Conservation (phyloP, 345 rosid species). For the thale cress (Arabidopsis thaliana) region TAIR10.1 NC_003070.9:11423501-11424000, state of each 20-base stretch:
- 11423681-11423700: not conserved
- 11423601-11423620: not conserved
- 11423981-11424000: conserved; percentile 14
- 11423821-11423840: not conserved
- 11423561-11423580: not conserved
- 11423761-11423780: not conserved
- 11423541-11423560: not conserved
- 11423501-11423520: not conserved
- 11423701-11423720: conserved; percentile 18
- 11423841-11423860: conserved; percentile 2
- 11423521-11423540: not conserved
- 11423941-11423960: not conserved
- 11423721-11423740: not conserved
- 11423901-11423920: not conserved
- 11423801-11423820: conserved; percentile 23
- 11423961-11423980: not conserved
- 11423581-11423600: not conserved
- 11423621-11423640: too few species aligned
- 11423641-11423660: too few species aligned
- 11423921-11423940: conserved; percentile 10
- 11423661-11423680: conserved; percentile 2
- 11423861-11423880: not conserved
- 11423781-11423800: not conserved
- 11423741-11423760: conserved; percentile 22
- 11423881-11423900: conserved; percentile 8